These are phyloP conservation scores for Emericellopsis terricola DNA, from an alignment of 495 filamentous ascomycete species.

Conservation along the genomic window DNA sequence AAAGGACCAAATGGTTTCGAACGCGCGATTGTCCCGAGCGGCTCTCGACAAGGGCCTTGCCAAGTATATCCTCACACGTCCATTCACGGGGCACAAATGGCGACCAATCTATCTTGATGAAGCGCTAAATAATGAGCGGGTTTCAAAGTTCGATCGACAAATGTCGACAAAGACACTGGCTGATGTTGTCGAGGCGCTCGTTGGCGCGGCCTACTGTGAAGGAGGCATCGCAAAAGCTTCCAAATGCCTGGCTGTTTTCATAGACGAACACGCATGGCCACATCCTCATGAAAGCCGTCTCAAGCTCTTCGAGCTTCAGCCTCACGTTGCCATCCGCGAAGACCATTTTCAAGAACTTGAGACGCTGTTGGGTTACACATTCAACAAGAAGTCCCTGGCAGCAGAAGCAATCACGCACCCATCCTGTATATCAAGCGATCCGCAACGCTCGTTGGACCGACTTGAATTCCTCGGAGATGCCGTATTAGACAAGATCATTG, in stretches of 20 bases:
- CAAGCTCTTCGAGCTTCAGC: slow-evolving; percentile 14
- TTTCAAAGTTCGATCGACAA: slow-evolving; percentile 7
- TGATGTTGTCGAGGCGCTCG: slow-evolving; percentile 73
- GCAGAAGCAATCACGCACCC: slow-evolving; percentile 75
- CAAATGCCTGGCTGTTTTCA: slow-evolving; percentile 42
- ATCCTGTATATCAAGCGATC: slow-evolving; percentile 30
- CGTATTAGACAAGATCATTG: slow-evolving; percentile 64
- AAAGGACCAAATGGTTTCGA: slow-evolving; percentile 57
- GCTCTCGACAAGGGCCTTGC: slow-evolving; percentile 47
- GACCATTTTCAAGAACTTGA: slow-evolving; percentile 26
- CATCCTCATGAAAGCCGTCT: slow-evolving; percentile 14
- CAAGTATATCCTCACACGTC: slow-evolving; percentile 49
- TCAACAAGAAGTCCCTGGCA: slow-evolving; percentile 52
- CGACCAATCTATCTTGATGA: slow-evolving; percentile 39
- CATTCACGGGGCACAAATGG: slow-evolving; percentile 60
- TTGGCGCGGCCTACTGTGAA: slow-evolving; percentile 59
- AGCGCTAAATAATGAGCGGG: slow-evolving; percentile 11
- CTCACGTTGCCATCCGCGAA: slow-evolving; percentile 10
- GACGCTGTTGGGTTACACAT: slow-evolving; percentile 47
- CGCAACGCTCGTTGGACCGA: slow-evolving; percentile 57
- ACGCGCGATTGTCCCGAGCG: slow-evolving; percentile 46
- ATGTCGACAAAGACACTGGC: slow-evolving; percentile 70
- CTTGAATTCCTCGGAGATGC: slow-evolving; percentile 87
- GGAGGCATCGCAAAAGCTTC: slow-evolving; percentile 50
- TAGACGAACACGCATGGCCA: slow-evolving; percentile 43